Percentiles rank a stretch among this genome's conserved stretches.
Conservation (phyloP, 1,284 basidiomycete genomes). For the Ganoderma boninense region DNA sequence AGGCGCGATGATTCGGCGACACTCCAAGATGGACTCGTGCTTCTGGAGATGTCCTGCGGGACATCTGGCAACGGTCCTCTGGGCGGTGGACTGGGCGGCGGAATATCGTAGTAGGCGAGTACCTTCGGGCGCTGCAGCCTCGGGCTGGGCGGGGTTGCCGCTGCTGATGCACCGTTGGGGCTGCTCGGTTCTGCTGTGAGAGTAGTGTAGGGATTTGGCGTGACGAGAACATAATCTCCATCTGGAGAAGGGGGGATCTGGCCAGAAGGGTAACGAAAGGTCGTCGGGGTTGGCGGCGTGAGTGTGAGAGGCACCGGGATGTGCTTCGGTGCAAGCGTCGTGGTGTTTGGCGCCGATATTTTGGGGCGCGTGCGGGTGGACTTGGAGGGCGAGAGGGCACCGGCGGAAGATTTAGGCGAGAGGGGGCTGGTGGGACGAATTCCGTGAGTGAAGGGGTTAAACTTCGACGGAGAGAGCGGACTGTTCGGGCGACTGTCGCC, state of each 20-base stretch:
- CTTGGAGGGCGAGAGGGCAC: slow-evolving; percentile 29
- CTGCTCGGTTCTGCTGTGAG: neutral
- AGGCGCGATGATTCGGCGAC: slow-evolving; percentile 31
- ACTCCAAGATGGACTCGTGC: slow-evolving; percentile 33
- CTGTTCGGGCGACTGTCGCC: neutral
- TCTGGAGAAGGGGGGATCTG: slow-evolving; percentile 29
- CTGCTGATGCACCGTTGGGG: neutral
- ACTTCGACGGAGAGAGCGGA: slow-evolving; percentile 26
- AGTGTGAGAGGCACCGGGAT: slow-evolving; percentile 39
- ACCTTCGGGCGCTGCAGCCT: slow-evolving; percentile 35
- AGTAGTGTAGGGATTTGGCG: slow-evolving; percentile 27
- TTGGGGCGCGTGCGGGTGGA: slow-evolving; percentile 36
- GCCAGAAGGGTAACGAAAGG: slow-evolving; percentile 16
- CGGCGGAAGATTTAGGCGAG: slow-evolving; percentile 25
- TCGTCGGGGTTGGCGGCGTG: slow-evolving; percentile 36
- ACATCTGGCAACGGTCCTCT: slow-evolving; percentile 55
- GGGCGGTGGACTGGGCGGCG: slow-evolving; percentile 63
- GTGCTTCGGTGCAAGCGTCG: slow-evolving; percentile 36
- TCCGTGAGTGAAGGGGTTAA: slow-evolving; percentile 13
- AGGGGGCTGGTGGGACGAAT: slow-evolving; percentile 16
- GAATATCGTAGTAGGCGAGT: slow-evolving; percentile 60
- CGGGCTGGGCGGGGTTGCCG: slow-evolving; percentile 7
- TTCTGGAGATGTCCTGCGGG: slow-evolving; percentile 40
- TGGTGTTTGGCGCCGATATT: slow-evolving; percentile 41
- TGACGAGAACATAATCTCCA: slow-evolving; percentile 36